Percentiles rank a stretch among this genome's conserved stretches.
phyloP scores from a whole-genome alignment of 768 basidiomycete genomes.

The Macrocybe gigantea region DNA sequence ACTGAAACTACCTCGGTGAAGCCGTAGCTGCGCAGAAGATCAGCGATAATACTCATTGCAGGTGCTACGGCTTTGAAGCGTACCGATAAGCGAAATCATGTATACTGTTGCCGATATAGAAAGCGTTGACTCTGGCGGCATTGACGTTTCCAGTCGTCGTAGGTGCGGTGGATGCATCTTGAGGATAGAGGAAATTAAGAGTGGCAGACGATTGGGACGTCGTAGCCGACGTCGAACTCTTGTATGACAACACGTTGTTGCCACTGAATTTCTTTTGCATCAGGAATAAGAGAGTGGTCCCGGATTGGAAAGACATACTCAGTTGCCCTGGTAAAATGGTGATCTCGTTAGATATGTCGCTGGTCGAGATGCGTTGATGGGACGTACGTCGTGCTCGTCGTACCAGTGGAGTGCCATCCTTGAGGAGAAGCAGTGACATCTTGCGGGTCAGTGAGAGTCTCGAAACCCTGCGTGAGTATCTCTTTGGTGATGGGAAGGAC shows the following conservation, averaged over 20 bases:
- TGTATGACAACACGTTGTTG: conserved; percentile 29
- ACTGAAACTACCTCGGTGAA: conserved; percentile 37
- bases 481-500: conserved; percentile 43
- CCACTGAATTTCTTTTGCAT: conserved; percentile 15
- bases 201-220: conserved; percentile 30
- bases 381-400: conserved; percentile 18
- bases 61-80: conserved; percentile 14
- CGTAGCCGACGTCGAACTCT: conserved; percentile 17
- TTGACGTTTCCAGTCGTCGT: conserved; percentile 37
- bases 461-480: conserved; percentile 36
- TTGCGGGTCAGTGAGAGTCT: conserved; percentile 39
- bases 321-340: conserved; percentile 4
- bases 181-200: conserved; percentile 34
- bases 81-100: conserved; percentile 45
- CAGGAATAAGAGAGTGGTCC: neutral
- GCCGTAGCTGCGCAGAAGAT: conserved; percentile 25
- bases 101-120: conserved; percentile 56
- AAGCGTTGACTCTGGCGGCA: conserved; percentile 46
- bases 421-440: conserved; percentile 40
- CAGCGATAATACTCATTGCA: neutral
- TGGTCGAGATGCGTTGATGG: neutral
- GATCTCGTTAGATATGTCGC: conserved; percentile 1
- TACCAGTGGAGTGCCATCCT: conserved; percentile 30
- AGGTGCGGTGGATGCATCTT: conserved; percentile 26
- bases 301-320: neutral